Evolutionary conservation across 257 asterid genomes (phyloP).

Genomic region (Fraxinus anomala): DNA sequence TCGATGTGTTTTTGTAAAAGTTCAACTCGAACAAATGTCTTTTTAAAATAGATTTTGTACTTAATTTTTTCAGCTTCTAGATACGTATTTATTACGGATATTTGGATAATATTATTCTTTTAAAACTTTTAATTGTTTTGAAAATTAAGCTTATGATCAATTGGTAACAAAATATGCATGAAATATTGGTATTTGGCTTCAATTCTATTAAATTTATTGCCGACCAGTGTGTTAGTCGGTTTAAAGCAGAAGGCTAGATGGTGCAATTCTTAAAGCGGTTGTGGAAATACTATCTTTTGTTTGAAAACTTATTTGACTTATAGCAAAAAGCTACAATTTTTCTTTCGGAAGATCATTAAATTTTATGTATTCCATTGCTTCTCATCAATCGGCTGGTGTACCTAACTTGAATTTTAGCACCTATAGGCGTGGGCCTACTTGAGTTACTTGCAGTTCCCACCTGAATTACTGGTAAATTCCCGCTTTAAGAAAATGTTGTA

Average conservation of each 20-base stretch:
- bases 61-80: not conserved
- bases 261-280: slow-evolving; percentile 7
- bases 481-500: not conserved
- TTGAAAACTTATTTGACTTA: not conserved
- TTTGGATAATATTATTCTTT: not conserved
- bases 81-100: not conserved
- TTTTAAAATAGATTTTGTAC: not conserved
- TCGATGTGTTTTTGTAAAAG: not conserved
- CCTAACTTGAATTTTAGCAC: not conserved
- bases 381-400: not conserved
- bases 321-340: not conserved
- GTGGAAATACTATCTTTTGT: not conserved
- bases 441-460: not conserved
- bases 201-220: not conserved
- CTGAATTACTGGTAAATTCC: not conserved
- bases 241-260: not conserved
- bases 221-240: not conserved
- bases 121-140: not conserved
- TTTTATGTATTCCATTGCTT: slow-evolving; percentile 9
- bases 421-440: not conserved
- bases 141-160: slow-evolving; percentile 7
- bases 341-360: not conserved
- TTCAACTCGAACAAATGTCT: not conserved
- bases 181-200: not conserved
- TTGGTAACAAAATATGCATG: not conserved